These are phyloP conservation scores for Ascoidea tarda DNA, from an alignment of 805 yeast species.

Conservation along the genomic window DNA sequence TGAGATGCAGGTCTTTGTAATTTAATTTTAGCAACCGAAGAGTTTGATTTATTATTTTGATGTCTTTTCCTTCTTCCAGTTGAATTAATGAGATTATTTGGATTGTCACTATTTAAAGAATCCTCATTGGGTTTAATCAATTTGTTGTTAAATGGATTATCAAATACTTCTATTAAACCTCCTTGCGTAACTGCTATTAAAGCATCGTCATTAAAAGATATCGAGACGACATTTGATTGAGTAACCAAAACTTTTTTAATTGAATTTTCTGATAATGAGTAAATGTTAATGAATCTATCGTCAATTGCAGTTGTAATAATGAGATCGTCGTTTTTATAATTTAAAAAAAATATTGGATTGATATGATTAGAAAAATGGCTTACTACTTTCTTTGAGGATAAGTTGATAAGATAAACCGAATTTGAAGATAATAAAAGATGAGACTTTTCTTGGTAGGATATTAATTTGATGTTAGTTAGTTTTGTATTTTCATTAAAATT, in stretches of 20 bases:
- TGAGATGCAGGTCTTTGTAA: conserved; percentile 28
- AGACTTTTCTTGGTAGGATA: conserved; percentile 14
- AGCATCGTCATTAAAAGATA: conserved; percentile 15
- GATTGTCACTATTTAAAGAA: background rate
- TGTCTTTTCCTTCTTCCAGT: conserved; percentile 8
- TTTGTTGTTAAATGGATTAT: conserved; percentile 30
- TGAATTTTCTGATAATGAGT: conserved; percentile 30
- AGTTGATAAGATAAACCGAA: conserved; percentile 40
- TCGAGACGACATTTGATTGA: conserved; percentile 40
- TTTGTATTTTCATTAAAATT: background rate
- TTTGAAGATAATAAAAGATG: conserved; percentile 56
- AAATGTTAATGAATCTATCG: conserved; percentile 72
- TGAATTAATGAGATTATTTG: conserved; percentile 1
- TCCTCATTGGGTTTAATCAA: background rate
- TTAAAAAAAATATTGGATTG: conserved; percentile 31
- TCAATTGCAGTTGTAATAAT: conserved; percentile 62
- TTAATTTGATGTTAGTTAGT: conserved; percentile 1
- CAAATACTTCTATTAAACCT: conserved; percentile 62
- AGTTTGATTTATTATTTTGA: conserved; percentile 34
- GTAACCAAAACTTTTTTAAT: conserved; percentile 48
- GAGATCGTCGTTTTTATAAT: conserved; percentile 28
- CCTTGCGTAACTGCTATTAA: conserved; percentile 56
- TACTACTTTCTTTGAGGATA: conserved; percentile 22
- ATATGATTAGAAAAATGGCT: conserved; percentile 66
- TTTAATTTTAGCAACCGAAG: conserved; percentile 29